phyloP scores from a whole-genome alignment of 2,329 filamentous ascomycete species.

The Metarhizium brunneum region DNA sequence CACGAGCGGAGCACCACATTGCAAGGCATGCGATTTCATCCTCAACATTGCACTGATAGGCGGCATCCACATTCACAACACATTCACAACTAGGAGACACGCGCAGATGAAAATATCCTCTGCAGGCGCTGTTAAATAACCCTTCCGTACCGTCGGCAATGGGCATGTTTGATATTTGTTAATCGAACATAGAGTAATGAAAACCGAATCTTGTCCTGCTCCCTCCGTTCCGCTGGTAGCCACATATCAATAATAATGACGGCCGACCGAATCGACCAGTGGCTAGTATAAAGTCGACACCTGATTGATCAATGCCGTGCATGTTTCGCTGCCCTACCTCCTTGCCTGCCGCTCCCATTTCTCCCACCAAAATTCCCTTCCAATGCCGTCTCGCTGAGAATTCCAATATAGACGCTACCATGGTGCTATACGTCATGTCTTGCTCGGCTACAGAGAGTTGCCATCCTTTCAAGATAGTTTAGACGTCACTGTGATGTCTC shows the following conservation, averaged over 20 bases:
- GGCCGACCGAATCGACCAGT: neutral
- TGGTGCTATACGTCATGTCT: neutral
- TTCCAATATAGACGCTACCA: neutral
- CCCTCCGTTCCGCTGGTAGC: conserved; percentile 1
- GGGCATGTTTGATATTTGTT: conserved; percentile 5
- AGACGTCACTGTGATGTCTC: neutral
- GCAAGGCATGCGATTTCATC: too few species aligned
- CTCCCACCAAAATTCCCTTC: neutral
- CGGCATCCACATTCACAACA: neutral
- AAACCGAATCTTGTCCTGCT: neutral
- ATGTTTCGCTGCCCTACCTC: neutral
- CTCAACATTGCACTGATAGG: too few species aligned
- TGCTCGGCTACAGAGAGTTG: neutral
- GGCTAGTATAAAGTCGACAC: neutral
- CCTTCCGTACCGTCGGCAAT: neutral
- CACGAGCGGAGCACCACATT: too few species aligned
- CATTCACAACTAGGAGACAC: conserved; percentile 5
- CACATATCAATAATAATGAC: neutral
- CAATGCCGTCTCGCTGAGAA: neutral
- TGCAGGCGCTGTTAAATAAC: neutral
- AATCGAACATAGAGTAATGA: conserved; percentile 6
- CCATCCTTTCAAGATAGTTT: neutral
- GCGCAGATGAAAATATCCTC: neutral
- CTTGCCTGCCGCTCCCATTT: neutral
- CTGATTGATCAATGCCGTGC: neutral